Percentiles rank a stretch among this genome's conserved stretches.
Evolutionary conservation across 2,329 filamentous ascomycete genomes (phyloP).

Genomic region (Microdochium bolleyi): DNA sequence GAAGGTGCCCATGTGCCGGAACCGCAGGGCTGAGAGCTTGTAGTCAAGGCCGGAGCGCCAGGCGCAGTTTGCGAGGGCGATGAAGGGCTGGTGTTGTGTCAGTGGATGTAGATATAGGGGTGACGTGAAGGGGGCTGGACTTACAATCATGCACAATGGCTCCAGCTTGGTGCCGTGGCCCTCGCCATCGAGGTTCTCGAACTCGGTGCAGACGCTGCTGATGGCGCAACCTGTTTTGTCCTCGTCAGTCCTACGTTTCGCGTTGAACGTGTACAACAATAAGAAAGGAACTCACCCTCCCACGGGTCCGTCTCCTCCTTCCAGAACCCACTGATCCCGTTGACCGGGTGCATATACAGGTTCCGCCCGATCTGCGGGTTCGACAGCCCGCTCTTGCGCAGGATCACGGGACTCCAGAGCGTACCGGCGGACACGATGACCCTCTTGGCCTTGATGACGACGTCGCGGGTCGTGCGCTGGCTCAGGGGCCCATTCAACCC

Average conservation of each 20-base stretch:
- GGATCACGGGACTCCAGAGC: slow-evolving; percentile 65
- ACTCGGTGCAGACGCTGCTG: slow-evolving; percentile 65
- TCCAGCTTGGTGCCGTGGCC: slow-evolving; percentile 80
- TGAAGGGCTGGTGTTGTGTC: slow-evolving; percentile 41
- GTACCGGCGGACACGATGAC: slow-evolving; percentile 69
- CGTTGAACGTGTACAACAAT: too few species aligned
- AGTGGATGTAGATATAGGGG: not conserved
- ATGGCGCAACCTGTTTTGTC: slow-evolving; percentile 70
- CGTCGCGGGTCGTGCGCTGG: slow-evolving; percentile 42
- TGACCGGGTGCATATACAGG: slow-evolving; percentile 71
- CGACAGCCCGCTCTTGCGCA: slow-evolving; percentile 67
- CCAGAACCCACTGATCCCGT: slow-evolving; percentile 48
- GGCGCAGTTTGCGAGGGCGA: slow-evolving; percentile 50
- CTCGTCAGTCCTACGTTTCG: too few species aligned
- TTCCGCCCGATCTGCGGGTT: slow-evolving; percentile 76
- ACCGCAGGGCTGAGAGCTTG: slow-evolving; percentile 60
- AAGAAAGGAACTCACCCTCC: slow-evolving; percentile 46
- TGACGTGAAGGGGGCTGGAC: slow-evolving; percentile 8
- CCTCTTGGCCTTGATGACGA: slow-evolving; percentile 67
- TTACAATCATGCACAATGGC: slow-evolving; percentile 57
- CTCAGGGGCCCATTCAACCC: slow-evolving; percentile 40
- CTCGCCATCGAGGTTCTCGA: slow-evolving; percentile 68
- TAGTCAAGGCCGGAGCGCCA: slow-evolving; percentile 60
- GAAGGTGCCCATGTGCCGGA: slow-evolving; percentile 60
- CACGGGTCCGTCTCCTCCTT: slow-evolving; percentile 59